Evolutionary conservation across 495 filamentous ascomycete genomes (phyloP), one percentile per base, ranked within the genome.

Genomic region (Paragyromitra xinjiangensis): DNA sequence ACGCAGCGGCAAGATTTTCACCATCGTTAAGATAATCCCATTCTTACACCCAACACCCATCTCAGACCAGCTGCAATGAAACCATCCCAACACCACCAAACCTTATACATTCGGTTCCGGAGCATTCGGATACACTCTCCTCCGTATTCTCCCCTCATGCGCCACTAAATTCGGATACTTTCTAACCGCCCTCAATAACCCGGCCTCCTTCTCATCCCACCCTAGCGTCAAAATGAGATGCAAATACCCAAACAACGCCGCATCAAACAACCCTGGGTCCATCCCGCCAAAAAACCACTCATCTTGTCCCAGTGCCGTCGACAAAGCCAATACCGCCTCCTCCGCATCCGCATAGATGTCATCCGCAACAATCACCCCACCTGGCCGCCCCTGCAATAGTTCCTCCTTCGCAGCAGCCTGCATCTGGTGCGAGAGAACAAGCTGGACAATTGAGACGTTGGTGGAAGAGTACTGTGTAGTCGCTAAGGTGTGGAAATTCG

Each of bases 211-310:
- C 58, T 69, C 67, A 29, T 73, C 76, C 79, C 80, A 76, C n/a
- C 51, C 62, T 11, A 53, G 9, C 6, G 62, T 71, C 73, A 96
- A 81, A 40, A 98, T 86, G 22, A 97, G 82, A 82, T 95, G 88
- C n/a, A 93, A 94, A 83, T 97, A 99, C 29, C 92, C 91, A 85
- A 97, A 98, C 26, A 98, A 89, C 69, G 87, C 89, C 34, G 94
- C 93, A 83, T 99, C 95, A 78, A 99, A 93, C 12, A 94, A 80
- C 0, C 89, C 88, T 1, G 95, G 93, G 34, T 84, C 56, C 9
- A 84, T 81, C 3, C 84, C 85, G 3, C 85, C 87, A 83, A 93
- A 93, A 83, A 94, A 94, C 85, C 91, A 92, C 44, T 86, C 76
- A 56, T 90, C 85, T 0, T 88, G 85, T 0, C 88, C 88, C 6